A percentile compares a stretch with the other conserved stretches of the same genome.
These are phyloP conservation scores for Penicillium steckii DNA, from an alignment of 495 filamentous ascomycete genomes.

Conservation along the genomic window DNA sequence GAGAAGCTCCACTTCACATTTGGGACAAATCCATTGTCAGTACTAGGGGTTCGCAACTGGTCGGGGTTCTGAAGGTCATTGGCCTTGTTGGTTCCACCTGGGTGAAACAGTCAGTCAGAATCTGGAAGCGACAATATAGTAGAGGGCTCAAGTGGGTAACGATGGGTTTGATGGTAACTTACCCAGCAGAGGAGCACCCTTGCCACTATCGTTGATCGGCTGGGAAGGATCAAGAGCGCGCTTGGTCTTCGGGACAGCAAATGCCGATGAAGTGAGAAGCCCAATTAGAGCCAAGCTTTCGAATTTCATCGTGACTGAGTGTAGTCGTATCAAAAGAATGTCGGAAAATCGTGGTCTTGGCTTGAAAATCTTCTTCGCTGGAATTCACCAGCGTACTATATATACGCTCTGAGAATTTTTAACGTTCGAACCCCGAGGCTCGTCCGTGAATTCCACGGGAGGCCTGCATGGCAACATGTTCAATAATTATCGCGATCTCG, in stretches of 20 bases:
- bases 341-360: neutral
- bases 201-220: constrained; percentile 54
- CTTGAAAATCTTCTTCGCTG: neutral
- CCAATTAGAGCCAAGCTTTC: constrained; percentile 14
- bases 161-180: too few species aligned
- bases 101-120: neutral
- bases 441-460: too few species aligned
- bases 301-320: constrained; percentile 23
- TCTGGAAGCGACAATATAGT: neutral
- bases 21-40: constrained; percentile 57
- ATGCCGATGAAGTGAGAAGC: constrained; percentile 15
- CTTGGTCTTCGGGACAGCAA: constrained; percentile 27
- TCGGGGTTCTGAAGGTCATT: constrained; percentile 58
- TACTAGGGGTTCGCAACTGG: constrained; percentile 54
- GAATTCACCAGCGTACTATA: neutral
- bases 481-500: constrained; percentile 9
- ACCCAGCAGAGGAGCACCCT: constrained; percentile 57
- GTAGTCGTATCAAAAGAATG: neutral
- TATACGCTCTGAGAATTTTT: neutral
- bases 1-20: constrained; percentile 68
- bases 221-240: constrained; percentile 48
- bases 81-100: constrained; percentile 35
- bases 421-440: neutral
- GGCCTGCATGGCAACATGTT: constrained; percentile 1
- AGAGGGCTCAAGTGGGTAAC: too few species aligned